These are phyloP conservation scores for Aspergillus haitiensis DNA, from an alignment of 495 filamentous ascomycete genomes.

Conservation along the genomic window DNA sequence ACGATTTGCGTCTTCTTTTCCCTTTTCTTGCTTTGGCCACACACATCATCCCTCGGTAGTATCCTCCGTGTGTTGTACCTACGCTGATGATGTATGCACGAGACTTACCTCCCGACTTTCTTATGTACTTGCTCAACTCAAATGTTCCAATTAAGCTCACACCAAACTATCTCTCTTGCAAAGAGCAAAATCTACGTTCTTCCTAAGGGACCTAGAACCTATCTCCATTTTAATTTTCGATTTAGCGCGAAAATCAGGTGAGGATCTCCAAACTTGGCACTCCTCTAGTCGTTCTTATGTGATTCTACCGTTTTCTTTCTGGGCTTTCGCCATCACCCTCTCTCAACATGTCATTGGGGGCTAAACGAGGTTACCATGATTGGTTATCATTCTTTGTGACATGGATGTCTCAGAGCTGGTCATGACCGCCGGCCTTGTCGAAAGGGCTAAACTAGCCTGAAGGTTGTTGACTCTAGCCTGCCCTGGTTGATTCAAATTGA, in stretches of 20 bases:
- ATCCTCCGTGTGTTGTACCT: too few species aligned
- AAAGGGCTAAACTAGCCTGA: constrained; percentile 4
- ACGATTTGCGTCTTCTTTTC: too few species aligned
- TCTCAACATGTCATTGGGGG: too few species aligned
- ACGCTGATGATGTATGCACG: too few species aligned
- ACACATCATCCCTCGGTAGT: too few species aligned
- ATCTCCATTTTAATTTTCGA: neutral
- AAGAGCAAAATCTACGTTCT: neutral
- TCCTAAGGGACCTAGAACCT: neutral
- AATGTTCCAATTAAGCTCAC: neutral
- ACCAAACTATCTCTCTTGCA: neutral
- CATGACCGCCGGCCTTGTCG: constrained; percentile 17
- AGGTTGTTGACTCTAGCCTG: neutral
- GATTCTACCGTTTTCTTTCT: too few species aligned
- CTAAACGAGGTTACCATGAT: neutral
- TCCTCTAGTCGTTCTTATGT: neutral
- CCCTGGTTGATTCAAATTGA: neutral
- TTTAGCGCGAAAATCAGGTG: neutral
- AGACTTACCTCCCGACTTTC: too few species aligned
- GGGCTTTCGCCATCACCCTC: too few species aligned
- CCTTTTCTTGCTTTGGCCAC: too few species aligned
- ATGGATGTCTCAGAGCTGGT: constrained; percentile 3
- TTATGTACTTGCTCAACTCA: too few species aligned
- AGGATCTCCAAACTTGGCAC: neutral
- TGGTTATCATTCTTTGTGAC: neutral